These are phyloP conservation scores for Talaromyces islandicus DNA, from an alignment of 2,329 filamentous ascomycete genomes.

Conservation along the genomic window DNA sequence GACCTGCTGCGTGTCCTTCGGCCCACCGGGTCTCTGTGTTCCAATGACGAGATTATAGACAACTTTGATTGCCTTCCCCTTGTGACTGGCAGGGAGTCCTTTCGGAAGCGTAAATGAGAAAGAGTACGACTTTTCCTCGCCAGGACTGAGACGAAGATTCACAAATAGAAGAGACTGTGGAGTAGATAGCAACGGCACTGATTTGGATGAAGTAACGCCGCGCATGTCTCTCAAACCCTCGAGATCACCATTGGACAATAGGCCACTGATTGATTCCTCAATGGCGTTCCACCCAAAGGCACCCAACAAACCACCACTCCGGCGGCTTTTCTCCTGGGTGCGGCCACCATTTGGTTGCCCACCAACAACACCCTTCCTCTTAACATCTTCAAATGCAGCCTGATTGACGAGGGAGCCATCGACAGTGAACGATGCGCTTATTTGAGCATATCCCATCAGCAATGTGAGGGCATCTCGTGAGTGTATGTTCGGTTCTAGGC, in stretches of 20 bases:
- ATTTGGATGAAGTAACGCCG: constrained; percentile 74
- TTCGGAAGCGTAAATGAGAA: constrained; percentile 82
- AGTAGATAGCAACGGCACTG: constrained; percentile 86
- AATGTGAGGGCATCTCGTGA: constrained; percentile 56
- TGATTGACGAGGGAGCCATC: constrained; percentile 89
- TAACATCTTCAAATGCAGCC: constrained; percentile 88
- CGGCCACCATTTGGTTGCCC: constrained; percentile 65
- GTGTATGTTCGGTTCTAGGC: constrained; percentile 23
- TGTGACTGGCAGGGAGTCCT: constrained; percentile 84
- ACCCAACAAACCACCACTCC: constrained; percentile 72
- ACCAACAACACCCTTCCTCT: constrained; percentile 84
- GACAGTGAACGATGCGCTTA: constrained; percentile 84
- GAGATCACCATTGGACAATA: constrained; percentile 79
- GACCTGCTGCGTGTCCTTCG: constrained; percentile 71
- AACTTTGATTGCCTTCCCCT: constrained; percentile 90
- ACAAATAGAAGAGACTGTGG: constrained; percentile 96
- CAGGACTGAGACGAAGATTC: constrained; percentile 77
- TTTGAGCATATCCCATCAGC: constrained; percentile 97
- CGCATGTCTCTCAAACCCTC: constrained; percentile 96
- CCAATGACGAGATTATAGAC: constrained; percentile 86
- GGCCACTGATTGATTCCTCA: constrained; percentile 77
- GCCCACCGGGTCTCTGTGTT: constrained; percentile 75
- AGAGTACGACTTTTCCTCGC: constrained; percentile 80
- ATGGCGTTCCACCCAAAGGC: constrained; percentile 83
- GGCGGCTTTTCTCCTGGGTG: constrained; percentile 45